These are phyloP conservation scores for Mycena chlorophos DNA, from an alignment of 768 basidiomycete species.

Conservation along the genomic window DNA sequence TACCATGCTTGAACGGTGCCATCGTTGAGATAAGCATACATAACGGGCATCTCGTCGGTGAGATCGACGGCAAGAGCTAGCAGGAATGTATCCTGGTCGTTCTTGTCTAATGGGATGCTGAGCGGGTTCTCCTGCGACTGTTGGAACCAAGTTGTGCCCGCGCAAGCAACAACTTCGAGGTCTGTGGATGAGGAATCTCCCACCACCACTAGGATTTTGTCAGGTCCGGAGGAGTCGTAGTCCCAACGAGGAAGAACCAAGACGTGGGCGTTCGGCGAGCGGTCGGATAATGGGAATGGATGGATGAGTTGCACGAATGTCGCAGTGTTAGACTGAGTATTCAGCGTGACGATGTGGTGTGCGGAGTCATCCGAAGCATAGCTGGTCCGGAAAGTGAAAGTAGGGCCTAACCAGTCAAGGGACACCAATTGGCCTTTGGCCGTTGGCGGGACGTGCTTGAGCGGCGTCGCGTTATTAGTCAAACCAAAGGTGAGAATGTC, in stretches of 20 bases:
- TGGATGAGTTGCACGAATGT: conserved; percentile 40
- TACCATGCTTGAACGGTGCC: conserved; percentile 77
- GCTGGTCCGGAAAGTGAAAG: conserved; percentile 65
- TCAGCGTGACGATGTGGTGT: conserved; percentile 48
- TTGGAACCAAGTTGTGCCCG: conserved; percentile 47
- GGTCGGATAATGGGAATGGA: conserved; percentile 43
- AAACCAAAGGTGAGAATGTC: conserved; percentile 70
- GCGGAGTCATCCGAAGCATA: conserved; percentile 50
- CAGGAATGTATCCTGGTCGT: conserved; percentile 69
- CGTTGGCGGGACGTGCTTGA: conserved; percentile 64
- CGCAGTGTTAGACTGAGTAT: conserved; percentile 41
- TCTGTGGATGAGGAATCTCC: conserved; percentile 34
- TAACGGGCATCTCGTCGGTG: conserved; percentile 54
- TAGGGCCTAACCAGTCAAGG: conserved; percentile 66
- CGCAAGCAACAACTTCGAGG: conserved; percentile 46
- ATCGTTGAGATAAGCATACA: conserved; percentile 78
- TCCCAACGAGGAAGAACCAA: conserved; percentile 50
- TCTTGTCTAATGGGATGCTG: conserved; percentile 65
- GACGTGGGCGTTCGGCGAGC: conserved; percentile 39
- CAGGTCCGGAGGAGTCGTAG: conserved; percentile 31
- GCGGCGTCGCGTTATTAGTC: conserved; percentile 50
- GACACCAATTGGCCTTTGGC: conserved; percentile 50
- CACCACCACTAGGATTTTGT: conserved; percentile 44
- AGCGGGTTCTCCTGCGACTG: conserved; percentile 54
- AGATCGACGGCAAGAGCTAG: conserved; percentile 67